Conservation (phyloP, 768 basidiomycete genomes). For the Trametes coccinea region DNA sequence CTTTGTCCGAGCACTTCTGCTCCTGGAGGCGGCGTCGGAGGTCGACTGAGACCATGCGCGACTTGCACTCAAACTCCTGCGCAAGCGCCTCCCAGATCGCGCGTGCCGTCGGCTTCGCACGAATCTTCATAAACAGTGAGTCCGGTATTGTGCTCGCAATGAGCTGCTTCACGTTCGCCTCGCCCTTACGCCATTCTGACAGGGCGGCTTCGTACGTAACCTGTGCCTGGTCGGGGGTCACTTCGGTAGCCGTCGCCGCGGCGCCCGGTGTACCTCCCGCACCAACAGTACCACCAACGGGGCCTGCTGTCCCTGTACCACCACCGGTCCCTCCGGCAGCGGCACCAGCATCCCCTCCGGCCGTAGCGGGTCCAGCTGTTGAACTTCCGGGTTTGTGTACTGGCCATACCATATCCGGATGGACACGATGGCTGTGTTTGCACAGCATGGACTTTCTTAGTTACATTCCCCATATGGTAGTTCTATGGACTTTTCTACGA, state of each 20-base stretch:
- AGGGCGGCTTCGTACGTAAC: conserved; percentile 3
- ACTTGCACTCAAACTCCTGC: conserved; percentile 31
- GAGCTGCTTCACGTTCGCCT: conserved; percentile 35
- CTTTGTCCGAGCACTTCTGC: conserved; percentile 32
- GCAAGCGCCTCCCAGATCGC: conserved; percentile 34
- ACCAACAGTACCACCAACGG: neutral
- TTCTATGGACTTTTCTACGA: too few relatives aligned
- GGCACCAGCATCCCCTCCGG: neutral
- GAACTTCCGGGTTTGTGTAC: too few relatives aligned
- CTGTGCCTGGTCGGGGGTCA: too few relatives aligned
- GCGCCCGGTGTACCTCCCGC: neutral
- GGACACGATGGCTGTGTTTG: too few relatives aligned
- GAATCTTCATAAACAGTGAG: conserved; percentile 37
- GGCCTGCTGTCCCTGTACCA: neutral
- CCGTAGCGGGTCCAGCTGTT: neutral
- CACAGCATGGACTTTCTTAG: too few relatives aligned
- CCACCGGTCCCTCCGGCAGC: conserved; percentile 5
- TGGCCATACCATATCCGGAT: too few relatives aligned
- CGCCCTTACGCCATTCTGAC: conserved; percentile 30
- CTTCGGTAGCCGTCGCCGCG: too few relatives aligned
- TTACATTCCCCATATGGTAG: too few relatives aligned
- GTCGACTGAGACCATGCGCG: conserved; percentile 34
- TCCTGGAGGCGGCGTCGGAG: conserved; percentile 31
- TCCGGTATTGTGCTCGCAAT: conserved; percentile 37
- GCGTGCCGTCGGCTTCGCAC: conserved; percentile 23